A percentile compares a stretch with the other conserved stretches of the same genome.
phyloP scores from a whole-genome alignment of 179 eudicot species.

The Carnegiea gigantea region DNA sequence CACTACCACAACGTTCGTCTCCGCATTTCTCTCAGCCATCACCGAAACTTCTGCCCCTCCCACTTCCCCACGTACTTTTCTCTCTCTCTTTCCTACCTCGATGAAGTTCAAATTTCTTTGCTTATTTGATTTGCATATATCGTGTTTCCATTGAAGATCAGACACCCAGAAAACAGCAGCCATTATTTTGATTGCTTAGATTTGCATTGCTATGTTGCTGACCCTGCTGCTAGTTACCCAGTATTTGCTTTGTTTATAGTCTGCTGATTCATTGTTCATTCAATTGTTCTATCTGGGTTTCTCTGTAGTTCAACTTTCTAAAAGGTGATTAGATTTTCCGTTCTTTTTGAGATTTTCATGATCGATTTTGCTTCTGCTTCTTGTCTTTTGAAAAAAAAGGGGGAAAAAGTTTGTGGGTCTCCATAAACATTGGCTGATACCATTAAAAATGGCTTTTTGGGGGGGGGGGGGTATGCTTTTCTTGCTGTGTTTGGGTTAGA shows the following conservation, averaged over 20 bases:
- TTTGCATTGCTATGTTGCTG: background rate
- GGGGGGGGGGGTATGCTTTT: background rate
- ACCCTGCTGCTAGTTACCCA: background rate
- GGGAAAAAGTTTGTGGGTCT: background rate
- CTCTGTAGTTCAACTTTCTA: background rate
- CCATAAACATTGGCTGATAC: background rate
- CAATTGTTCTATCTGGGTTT: background rate
- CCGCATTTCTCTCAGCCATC: background rate
- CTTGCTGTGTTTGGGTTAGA: conserved; percentile 10
- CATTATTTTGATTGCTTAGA: background rate
- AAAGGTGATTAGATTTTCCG: background rate
- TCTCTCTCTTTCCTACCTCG: background rate
- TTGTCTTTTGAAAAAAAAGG: background rate
- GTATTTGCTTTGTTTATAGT: background rate
- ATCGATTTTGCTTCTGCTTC: conserved; percentile 1
- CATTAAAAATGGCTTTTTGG: background rate
- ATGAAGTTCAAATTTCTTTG: conserved; percentile 1
- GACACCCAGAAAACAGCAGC: background rate
- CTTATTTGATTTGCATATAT: background rate
- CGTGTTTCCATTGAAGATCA: background rate
- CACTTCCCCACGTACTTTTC: background rate
- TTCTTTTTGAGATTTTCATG: background rate
- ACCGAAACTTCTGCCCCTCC: background rate
- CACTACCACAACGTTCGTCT: background rate
- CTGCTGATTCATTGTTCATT: background rate